Conservation (phyloP, 1,284 basidiomycete species). For the Ustilago curta region DNA sequence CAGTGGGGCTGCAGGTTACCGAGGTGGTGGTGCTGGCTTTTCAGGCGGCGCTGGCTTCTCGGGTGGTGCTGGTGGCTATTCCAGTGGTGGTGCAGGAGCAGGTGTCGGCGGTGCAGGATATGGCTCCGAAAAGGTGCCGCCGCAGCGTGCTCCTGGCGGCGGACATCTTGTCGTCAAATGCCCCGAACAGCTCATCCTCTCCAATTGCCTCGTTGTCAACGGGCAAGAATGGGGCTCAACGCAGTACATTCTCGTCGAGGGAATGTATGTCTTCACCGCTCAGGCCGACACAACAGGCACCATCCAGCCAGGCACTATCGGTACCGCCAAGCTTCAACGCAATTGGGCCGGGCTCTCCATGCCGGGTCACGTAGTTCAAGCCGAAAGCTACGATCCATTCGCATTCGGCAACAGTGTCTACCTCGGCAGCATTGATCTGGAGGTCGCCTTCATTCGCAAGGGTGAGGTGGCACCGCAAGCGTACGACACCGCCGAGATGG, state of each 20-base stretch:
- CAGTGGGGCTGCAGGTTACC: conserved; percentile 33
- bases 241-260: conserved; percentile 64
- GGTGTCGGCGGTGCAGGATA: conserved; percentile 18
- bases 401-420: conserved; percentile 60
- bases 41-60: conserved; percentile 18
- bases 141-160: conserved; percentile 14
- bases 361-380: conserved; percentile 60
- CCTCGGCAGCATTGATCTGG: conserved; percentile 63
- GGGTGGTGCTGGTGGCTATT: conserved; percentile 7
- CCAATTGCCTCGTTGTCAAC: conserved; percentile 65
- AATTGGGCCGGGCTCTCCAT: conserved; percentile 66
- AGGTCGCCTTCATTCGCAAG: conserved; percentile 59
- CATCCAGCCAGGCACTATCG: conserved; percentile 59
- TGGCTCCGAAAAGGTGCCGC: conserved; percentile 32
- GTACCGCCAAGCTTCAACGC: conserved; percentile 60
- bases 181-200: conserved; percentile 54
- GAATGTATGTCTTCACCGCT: conserved; percentile 64
- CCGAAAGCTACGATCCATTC: conserved; percentile 62
- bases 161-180: conserved; percentile 56
- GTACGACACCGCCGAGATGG: conserved; percentile 84
- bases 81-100: too few relatives aligned
- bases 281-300: conserved; percentile 53
- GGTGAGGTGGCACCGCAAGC: conserved; percentile 51
- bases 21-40: conserved; percentile 28
- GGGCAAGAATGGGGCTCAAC: conserved; percentile 65